Evolutionary conservation across 2,329 filamentous ascomycete genomes (phyloP).

Genomic region (Helotiales sp.): DNA sequence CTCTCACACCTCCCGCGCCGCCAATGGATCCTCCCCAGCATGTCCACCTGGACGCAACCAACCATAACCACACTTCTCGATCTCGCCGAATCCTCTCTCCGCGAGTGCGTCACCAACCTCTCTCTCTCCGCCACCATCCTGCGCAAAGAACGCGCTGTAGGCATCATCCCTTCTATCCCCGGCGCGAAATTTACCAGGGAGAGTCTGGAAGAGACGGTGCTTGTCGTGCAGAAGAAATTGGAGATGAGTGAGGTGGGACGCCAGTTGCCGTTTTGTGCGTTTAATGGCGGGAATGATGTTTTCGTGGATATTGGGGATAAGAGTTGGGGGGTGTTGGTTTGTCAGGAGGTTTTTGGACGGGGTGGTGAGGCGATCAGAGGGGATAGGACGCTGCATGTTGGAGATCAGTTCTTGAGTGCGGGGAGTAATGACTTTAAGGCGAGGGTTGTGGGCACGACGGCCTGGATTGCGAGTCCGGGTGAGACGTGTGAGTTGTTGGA

Average conservation of each 20-base stretch:
- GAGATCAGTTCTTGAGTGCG: constrained; percentile 94
- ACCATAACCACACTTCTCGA: constrained; percentile 85
- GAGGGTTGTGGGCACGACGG: constrained; percentile 87
- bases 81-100: constrained; percentile 82
- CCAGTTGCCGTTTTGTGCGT: constrained; percentile 87
- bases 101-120: constrained; percentile 80
- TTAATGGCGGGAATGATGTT: constrained; percentile 96
- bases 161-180: constrained; percentile 70
- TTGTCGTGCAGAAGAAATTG: constrained; percentile 91
- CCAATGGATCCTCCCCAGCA: constrained; percentile 78
- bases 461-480: constrained; percentile 91
- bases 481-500: constrained; percentile 92
- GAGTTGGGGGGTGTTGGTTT: constrained; percentile 90
- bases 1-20: constrained; percentile 69
- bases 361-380: constrained; percentile 59
- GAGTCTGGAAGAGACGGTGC: constrained; percentile 91
- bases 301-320: constrained; percentile 99
- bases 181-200: constrained; percentile 78
- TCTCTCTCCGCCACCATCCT: constrained; percentile 79
- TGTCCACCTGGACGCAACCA: constrained; percentile 75
- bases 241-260: constrained; percentile 76
- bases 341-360: constrained; percentile 83
- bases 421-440: constrained; percentile 98
- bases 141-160: constrained; percentile 86
- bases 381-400: constrained; percentile 87